Evolutionary conservation across 2,329 filamentous ascomycete genomes (phyloP), one percentile per base, ranked within the genome.

Genomic region (Aspergillus sojae): DNA sequence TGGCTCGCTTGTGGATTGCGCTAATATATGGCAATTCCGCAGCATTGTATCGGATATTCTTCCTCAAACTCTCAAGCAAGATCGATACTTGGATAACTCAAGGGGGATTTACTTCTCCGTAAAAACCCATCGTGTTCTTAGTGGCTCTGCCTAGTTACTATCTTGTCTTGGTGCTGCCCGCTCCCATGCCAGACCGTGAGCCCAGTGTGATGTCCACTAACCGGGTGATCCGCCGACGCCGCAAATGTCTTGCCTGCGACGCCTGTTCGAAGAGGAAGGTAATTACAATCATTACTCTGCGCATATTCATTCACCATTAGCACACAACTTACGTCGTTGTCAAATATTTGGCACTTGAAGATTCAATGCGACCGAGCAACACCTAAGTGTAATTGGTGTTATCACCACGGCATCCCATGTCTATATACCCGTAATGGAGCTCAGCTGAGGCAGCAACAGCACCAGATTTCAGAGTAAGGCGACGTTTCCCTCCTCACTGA

Each of bases 311-410:
- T 19, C 16, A 4, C 9, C 41, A 19, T 43, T n/a, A 43, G 10
- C n/a, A 26, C 46, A 28, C 16, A 45, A 39, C 39, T 19, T 26
- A 4, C 19, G 5, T 43, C 21, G 11, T 7, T 4, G 28, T 46
- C 3, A 5, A 7, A n/a, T 28, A n/a, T 30, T 28, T 9, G 28
- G 10, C 12, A 55, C 11, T 12, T 11, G 14, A n/a, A 66, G 64
- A 66, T 66, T 14, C 53, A 60, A 43, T 66, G 64, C 46, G 64
- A 66, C 19, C 57, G 48, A n/a, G 53, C 56, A 9, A 26, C 23
- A 5, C 64, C 64, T 2, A 60, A 53, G 56, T 66, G 64, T 28
- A 56, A 66, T 36, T 66, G 64, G 64, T 66, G 64, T 36, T 36
- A 36, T 12, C 64, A 66, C 30, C 64, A 66, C 6, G 30, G 54